Evolutionary conservation across 441 rosid species (phyloP), one percentile per base, ranked within the genome.

Genomic region (Pelargonium cotyledonis): DNA sequence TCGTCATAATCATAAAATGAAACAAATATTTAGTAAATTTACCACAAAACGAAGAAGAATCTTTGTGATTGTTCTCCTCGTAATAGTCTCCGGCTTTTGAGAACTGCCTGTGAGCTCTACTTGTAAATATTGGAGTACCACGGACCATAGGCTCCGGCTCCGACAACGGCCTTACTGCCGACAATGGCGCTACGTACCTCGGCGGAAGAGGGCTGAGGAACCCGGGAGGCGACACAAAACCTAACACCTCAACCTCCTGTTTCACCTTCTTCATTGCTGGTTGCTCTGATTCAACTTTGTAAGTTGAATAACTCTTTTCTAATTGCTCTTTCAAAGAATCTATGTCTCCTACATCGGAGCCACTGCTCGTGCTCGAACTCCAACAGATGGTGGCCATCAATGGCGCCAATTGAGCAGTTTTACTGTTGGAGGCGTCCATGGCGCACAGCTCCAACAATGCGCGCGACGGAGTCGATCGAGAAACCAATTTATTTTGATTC

Each of bases 221-320:
- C 16, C 23, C 62, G 0, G 65, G 62, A 10, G 41, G 21, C 19
- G 5, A 26, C 38, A 5, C 40, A 6, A 10, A 38, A 18, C 60
- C 70, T 6, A 19, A 19, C 18, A 8, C 8, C 67, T 63, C 67
- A 1, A 55, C 69, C 72, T 62, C 68, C 0, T 47, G 43, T 79
- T 81, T 79, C 79, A 3, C 29, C 65, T 71, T 44, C 21, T 70
- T 1, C 44, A 69, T 8, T 43, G 29, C 18, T 79, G 79, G 43
- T 77, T 77, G 21, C 6, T 46, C 43, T 10, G 41, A 41, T 31
- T 69, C 63, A 23, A 53, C n/a, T 47, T 16, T 4, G 51, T 18
- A 14, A 11, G 3, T 47, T 10, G 53, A 47, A 47, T 47, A 3
- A 2, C 53, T 47, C 53, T 12, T 47, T 15, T 14, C 53, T 0